These are phyloP conservation scores for Lactifluus subvellereus DNA, from an alignment of 768 basidiomycete species.

Conservation along the genomic window DNA sequence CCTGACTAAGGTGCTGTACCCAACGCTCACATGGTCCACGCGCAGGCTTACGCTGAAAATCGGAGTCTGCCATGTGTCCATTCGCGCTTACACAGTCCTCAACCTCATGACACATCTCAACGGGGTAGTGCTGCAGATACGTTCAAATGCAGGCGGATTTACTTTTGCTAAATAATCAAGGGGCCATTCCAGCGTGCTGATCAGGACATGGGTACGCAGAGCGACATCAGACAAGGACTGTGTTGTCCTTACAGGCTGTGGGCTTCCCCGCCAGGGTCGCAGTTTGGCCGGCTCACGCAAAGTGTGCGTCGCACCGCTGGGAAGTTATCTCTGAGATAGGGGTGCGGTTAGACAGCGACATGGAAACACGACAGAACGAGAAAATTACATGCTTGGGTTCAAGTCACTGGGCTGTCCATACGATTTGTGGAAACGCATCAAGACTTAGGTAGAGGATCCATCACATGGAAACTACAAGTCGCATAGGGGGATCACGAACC, in stretches of 20 bases:
- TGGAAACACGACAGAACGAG: neutral
- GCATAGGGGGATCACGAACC: neutral
- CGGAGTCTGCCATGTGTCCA: neutral
- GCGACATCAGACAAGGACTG: neutral
- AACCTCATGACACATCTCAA: neutral
- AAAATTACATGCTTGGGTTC: neutral
- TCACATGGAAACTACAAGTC: constrained; percentile 1
- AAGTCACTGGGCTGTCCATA: neutral
- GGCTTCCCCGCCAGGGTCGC: neutral
- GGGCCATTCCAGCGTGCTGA: too few relatives aligned
- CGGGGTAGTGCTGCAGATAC: neutral
- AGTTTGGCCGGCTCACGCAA: neutral
- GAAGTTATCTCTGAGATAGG: neutral
- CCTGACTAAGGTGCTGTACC: too few relatives aligned
- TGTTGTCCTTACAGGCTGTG: neutral
- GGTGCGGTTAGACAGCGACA: neutral
- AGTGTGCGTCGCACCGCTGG: neutral
- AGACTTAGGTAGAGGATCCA: neutral
- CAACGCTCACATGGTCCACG: neutral
- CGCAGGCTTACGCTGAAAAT: neutral
- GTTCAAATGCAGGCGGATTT: neutral
- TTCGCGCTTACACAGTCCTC: neutral
- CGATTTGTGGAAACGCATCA: neutral
- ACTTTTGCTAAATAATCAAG: neutral
- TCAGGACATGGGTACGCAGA: neutral